Evolutionary conservation across 768 basidiomycete species (phyloP), one percentile per base, ranked within the genome.

Genomic region (Piloderma croceum): DNA sequence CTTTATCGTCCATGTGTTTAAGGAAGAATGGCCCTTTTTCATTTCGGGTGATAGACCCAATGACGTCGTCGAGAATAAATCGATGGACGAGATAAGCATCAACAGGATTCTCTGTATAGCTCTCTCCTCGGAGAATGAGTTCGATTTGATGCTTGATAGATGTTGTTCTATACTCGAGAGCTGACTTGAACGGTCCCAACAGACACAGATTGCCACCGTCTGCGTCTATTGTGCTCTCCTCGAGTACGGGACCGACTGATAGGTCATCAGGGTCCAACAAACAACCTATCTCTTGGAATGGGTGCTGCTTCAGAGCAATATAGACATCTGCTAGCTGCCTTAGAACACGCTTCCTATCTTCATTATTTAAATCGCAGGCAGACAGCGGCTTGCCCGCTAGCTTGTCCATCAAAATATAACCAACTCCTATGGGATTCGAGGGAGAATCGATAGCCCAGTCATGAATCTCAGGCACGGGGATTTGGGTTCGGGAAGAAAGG

Each of bases 1-100:
- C 57, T 27, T 47, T 52, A 17, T 50, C 44, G 18, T 58, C 44
- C 34, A 36, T 41, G 29, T 57, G 53, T 36, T 47, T 50, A 34
- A 58, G 43, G 34, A 43, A 54, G 36, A 45, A 53, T 9, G 24
- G 31, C 11, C 20, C 7, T 7, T n/a, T 15, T 3, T 34, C 18
- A 21, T 10, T 17, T 3, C 21, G 10, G 34, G 37, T 11, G 5
- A 22, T 22, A 11, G 21, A 23, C 22, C 13, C 21, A 11, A 24
- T 15, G 17, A 21, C 15, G 22, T 49, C 41, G n/a, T n/a, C n/a
- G 4, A 40, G 36, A 5, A 47, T 34, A 22, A 24, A 43, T 13
- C 37, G 36, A 24, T 48, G 37, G 4, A 51, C 20, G 20, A 45
- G 23, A 33, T 41, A 45, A 2, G 24, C 37, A 11, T 48, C 27